Evolutionary conservation across 768 basidiomycete genomes (phyloP), one percentile per base, ranked within the genome.

Genomic region (Panaeolus papilionaceus): DNA sequence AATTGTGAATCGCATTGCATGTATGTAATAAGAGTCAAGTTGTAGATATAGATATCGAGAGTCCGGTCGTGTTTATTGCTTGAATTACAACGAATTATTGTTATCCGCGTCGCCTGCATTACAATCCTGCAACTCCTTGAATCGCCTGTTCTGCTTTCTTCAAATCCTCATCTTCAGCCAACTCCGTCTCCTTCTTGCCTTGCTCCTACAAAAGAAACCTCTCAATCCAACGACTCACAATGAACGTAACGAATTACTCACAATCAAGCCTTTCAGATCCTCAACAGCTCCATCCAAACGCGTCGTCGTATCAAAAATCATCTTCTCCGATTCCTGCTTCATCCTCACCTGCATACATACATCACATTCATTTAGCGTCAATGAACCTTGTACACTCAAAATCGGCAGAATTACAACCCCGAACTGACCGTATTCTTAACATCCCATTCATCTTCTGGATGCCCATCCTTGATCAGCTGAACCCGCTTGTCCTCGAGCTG

Each of bases 321-420:
- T 94, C 83, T 88, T 93, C 69, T 87, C 80, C 49, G 90, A 89
- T 81, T 96, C 94, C 66, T 92, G 89, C 62, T 89, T 79, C 80
- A 94, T 81, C 73, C 84, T 86, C 65, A 77, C 82, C 93, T 94
- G 73, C 66, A 12, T 23, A 73, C 66, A 12, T 23, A 62, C 4
- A 23, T 28, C 44, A 68, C 44, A 66, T 38, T 26, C 18, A 33
- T 20, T 47, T 12, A 4, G 12, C 8, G 26, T 9, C 61, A 64
- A 14, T 26, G 1, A 12, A 11, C 9, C 9, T 14, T 11, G 3
- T 12, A 39, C 38, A 8, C 38, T 7, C 42, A 66, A 63, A 9
- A 5, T 49, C 9, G 63, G 37, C 33, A 33, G 14, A 44, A n/a
- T n/a, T 40, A 54, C 18, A 66, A 67, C 64, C 64, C 51, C 66